Evolutionary conservation across 2,329 filamentous ascomycete species (phyloP).

Genomic region (Pseudogymnoascus sp.): DNA sequence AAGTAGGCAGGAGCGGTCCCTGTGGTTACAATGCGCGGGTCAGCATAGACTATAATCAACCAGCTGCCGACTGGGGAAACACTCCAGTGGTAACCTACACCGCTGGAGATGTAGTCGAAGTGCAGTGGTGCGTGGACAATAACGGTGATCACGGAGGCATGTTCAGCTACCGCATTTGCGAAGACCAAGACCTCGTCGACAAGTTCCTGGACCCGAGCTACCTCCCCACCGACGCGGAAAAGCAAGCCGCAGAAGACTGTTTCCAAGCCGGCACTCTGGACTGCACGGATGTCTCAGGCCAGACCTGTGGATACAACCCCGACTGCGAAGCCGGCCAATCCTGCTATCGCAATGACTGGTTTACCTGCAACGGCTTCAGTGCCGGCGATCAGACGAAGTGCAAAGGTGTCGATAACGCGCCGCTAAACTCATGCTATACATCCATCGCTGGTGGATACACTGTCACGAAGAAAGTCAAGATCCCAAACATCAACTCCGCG

Average conservation of each 20-base stretch:
- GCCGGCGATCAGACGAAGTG: slow-evolving; percentile 13
- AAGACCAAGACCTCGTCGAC: slow-evolving; percentile 42
- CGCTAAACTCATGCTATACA: slow-evolving; percentile 39
- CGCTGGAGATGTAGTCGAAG: slow-evolving; percentile 38
- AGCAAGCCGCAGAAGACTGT: slow-evolving; percentile 45
- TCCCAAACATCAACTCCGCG: slow-evolving; percentile 32
- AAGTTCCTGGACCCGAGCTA: slow-evolving; percentile 41
- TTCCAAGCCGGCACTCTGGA: slow-evolving; percentile 40
- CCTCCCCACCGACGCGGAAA: slow-evolving; percentile 42
- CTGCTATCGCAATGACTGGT: slow-evolving; percentile 46
- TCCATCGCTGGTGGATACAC: slow-evolving; percentile 46
- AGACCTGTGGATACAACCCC: slow-evolving; percentile 40
- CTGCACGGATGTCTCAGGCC: slow-evolving; percentile 43
- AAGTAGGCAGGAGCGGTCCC: slow-evolving; percentile 40
- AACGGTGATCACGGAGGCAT: slow-evolving; percentile 51
- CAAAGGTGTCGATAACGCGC: slow-evolving; percentile 29
- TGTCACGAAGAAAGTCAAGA: slow-evolving; percentile 38
- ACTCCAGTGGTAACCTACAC: slow-evolving; percentile 37
- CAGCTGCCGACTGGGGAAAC: slow-evolving; percentile 29
- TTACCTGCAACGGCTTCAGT: slow-evolving; percentile 42
- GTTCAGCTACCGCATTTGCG: slow-evolving; percentile 47
- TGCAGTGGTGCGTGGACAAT: slow-evolving; percentile 48
- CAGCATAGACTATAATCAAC: slow-evolving; percentile 34
- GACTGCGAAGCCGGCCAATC: slow-evolving; percentile 38
- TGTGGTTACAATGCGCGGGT: slow-evolving; percentile 48